Conservation (phyloP, 192 early-diverging fungal species). For the Allomyces javanicus region DNA sequence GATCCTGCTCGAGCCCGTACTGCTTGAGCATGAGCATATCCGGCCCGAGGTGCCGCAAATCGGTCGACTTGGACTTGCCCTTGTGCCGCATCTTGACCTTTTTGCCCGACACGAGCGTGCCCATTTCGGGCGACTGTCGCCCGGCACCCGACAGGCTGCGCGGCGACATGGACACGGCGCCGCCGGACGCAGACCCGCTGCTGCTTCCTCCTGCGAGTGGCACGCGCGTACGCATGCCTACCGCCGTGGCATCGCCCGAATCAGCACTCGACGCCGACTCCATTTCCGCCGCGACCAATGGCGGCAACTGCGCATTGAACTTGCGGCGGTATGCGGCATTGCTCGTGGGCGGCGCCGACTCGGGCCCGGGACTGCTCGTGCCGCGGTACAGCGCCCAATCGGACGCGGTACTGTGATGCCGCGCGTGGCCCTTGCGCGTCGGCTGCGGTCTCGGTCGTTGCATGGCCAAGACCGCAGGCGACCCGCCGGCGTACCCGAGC, state of each 20-base stretch:
- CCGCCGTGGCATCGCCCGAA: not conserved
- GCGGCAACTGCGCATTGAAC: not conserved
- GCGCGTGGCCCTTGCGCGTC: not conserved
- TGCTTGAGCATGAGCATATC: not conserved
- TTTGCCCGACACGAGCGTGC: not conserved
- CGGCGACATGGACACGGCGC: not conserved
- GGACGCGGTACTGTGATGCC: not conserved
- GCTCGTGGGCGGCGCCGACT: not conserved
- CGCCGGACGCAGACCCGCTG: not conserved
- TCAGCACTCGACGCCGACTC: not conserved
- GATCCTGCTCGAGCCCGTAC: not conserved
- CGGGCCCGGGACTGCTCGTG: not conserved
- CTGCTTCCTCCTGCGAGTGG: not conserved
- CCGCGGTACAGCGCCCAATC: not conserved
- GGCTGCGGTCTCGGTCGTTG: not conserved
- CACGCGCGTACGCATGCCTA: not conserved
- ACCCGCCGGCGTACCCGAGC: not conserved
- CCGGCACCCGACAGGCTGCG: not conserved
- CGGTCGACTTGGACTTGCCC: no score
- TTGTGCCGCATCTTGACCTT: not conserved
- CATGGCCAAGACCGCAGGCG: not conserved
- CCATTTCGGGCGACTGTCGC: not conserved
- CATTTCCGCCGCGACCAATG: not conserved
- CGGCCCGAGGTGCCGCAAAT: not conserved
- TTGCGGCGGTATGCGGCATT: not conserved